Evolutionary conservation across 1,284 basidiomycete genomes (phyloP).

Genomic region (Rhodotorula sp.): DNA sequence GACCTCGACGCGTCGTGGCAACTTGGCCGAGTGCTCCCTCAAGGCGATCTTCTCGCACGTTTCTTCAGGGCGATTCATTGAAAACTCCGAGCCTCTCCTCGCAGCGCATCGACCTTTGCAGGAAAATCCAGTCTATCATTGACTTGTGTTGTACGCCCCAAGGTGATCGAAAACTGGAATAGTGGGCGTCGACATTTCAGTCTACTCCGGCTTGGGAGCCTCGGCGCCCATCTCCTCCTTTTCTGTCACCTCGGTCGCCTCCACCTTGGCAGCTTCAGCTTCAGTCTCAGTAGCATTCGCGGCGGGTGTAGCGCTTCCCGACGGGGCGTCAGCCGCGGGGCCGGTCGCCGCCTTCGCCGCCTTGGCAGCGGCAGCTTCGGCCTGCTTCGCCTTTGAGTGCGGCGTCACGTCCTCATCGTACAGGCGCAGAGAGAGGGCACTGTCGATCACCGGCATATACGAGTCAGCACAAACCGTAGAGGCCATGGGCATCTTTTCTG

Average conservation of each 20-base stretch:
- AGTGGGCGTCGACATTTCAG: too few species aligned
- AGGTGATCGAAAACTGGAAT: too few species aligned
- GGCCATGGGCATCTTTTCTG: too few species aligned
- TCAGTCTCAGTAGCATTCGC: background rate
- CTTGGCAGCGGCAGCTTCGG: background rate
- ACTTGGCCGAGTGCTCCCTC: too few species aligned
- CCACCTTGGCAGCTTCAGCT: constrained; percentile 4
- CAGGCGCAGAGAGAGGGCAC: constrained; percentile 74
- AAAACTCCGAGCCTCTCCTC: too few species aligned
- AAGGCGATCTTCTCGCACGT: too few species aligned
- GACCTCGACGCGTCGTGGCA: too few species aligned
- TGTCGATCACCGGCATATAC: constrained; percentile 39
- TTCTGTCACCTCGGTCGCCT: constrained; percentile 9
- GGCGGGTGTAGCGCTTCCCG: background rate
- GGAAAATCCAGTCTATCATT: too few species aligned
- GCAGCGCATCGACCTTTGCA: too few species aligned
- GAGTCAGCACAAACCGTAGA: background rate
- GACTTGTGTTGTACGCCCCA: too few species aligned
- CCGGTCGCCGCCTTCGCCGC: constrained; percentile 1
- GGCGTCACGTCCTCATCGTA: constrained; percentile 71
- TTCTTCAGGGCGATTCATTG: too few species aligned
- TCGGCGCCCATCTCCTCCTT: constrained; percentile 9
- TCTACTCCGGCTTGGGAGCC: background rate
- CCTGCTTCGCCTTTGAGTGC: constrained; percentile 17
- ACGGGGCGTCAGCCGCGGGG: background rate